Evolutionary conservation across 495 filamentous ascomycete genomes (phyloP).

Genomic region (Aspergillus panamensis): DNA sequence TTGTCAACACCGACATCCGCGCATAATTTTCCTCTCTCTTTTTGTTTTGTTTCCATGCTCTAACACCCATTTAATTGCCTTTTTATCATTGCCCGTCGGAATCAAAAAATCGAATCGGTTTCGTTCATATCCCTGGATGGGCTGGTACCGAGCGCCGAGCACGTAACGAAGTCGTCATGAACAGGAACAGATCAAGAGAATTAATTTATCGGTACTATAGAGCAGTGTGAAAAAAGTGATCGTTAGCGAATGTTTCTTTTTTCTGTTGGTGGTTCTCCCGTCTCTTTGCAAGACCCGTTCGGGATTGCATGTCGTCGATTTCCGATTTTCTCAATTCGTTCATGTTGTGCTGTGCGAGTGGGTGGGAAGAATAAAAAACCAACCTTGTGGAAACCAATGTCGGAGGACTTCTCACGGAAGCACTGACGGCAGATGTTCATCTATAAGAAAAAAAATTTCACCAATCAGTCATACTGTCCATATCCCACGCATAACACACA

Average conservation of each 20-base stretch:
- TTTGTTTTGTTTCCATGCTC: constrained; percentile 13
- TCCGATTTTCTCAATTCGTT: not conserved
- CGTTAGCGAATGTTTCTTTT: constrained; percentile 12
- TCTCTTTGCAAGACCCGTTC: not conserved
- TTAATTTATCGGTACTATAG: constrained; percentile 53
- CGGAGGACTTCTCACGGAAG: constrained; percentile 94
- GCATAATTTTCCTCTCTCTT: constrained; percentile 18
- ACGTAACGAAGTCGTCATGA: constrained; percentile 34
- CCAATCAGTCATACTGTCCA: constrained; percentile 16
- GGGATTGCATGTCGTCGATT: not conserved
- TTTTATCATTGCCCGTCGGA: constrained; percentile 14
- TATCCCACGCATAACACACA: not conserved
- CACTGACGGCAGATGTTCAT: constrained; percentile 99
- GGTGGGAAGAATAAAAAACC: constrained; percentile 25
- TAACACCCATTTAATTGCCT: constrained; percentile 7
- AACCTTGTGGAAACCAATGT: constrained; percentile 97
- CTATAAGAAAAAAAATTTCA: constrained; percentile 25
- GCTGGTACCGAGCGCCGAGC: constrained; percentile 27
- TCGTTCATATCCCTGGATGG: constrained; percentile 14
- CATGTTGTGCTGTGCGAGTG: not conserved
- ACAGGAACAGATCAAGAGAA: constrained; percentile 35
- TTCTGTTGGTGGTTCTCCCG: not conserved
- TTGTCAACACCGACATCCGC: constrained; percentile 27
- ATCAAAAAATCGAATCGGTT: constrained; percentile 10
- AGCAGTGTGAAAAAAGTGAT: constrained; percentile 16